These are phyloP conservation scores for Cetraspora pellucida DNA, from an alignment of 192 early-diverging fungal species.

Conservation along the genomic window DNA sequence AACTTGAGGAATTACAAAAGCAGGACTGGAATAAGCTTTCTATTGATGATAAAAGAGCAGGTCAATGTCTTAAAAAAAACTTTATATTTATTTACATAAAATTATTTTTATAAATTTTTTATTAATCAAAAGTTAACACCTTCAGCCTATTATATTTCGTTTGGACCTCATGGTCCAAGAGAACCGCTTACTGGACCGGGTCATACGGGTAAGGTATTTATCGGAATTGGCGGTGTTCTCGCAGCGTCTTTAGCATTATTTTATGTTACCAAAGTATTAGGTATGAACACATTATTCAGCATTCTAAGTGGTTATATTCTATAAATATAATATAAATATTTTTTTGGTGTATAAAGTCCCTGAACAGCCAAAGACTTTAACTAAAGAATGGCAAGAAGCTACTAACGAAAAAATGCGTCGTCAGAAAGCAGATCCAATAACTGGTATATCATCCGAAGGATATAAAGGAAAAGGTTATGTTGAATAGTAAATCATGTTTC, in stretches of 20 bases:
- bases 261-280: slow-evolving; percentile 35
- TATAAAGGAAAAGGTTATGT: slow-evolving; percentile 79
- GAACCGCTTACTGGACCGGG: slow-evolving; percentile 71
- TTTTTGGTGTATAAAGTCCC: slow-evolving; percentile 55
- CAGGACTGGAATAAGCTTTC: slow-evolving; percentile 94
- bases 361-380: slow-evolving; percentile 66
- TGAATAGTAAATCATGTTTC: not conserved
- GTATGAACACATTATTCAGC: not conserved
- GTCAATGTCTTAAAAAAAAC: slow-evolving; percentile 49
- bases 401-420: slow-evolving; percentile 70
- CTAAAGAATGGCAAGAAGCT: slow-evolving; percentile 85
- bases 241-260: slow-evolving; percentile 57
- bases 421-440: slow-evolving; percentile 77
- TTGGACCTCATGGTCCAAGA: slow-evolving; percentile 90
- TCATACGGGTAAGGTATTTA: slow-evolving; percentile 68
- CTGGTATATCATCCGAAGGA: slow-evolving; percentile 75
- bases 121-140: not conserved
- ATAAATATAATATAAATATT: not conserved
- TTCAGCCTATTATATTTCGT: slow-evolving; percentile 91
- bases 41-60: slow-evolving; percentile 93
- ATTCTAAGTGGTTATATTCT: not conserved
- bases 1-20: slow-evolving; percentile 85
- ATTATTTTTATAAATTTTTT: not conserved
- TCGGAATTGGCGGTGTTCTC: slow-evolving; percentile 63
- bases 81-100: not conserved